A percentile compares a stretch with the other conserved stretches of the same genome.
These are phyloP conservation scores for Sordaria brevicollis DNA, from an alignment of 495 filamentous ascomycete species.

Conservation along the genomic window DNA sequence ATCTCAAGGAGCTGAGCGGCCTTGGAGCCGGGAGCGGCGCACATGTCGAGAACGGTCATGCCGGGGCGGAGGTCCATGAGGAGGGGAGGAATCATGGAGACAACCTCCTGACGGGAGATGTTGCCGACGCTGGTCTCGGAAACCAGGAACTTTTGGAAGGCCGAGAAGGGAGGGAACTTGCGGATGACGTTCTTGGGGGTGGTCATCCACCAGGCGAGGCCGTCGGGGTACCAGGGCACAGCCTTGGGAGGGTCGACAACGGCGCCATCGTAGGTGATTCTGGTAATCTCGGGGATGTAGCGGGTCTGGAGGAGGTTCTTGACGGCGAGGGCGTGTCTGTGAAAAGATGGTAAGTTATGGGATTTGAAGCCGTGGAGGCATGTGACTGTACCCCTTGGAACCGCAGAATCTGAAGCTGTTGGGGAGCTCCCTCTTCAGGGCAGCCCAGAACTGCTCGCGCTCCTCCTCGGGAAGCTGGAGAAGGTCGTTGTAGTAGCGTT, in stretches of 20 bases:
- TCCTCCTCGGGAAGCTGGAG: constrained; percentile 65
- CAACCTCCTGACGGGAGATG: constrained; percentile 91
- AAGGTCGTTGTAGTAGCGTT: constrained; percentile 73
- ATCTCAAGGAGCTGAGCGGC: constrained; percentile 90
- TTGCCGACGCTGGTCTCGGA: constrained; percentile 95
- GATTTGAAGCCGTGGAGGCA: neutral
- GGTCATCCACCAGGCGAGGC: constrained; percentile 91
- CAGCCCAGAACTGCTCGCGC: constrained; percentile 66
- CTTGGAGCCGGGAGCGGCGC: constrained; percentile 94
- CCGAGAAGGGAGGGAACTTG: constrained; percentile 81
- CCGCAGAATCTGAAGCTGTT: constrained; percentile 96
- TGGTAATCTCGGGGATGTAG: constrained; percentile 80
- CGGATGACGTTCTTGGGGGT: constrained; percentile 89
- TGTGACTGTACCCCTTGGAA: constrained; percentile 56
- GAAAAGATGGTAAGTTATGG: constrained; percentile 15
- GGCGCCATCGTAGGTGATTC: constrained; percentile 68
- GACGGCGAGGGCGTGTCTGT: constrained; percentile 72
- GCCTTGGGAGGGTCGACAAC: constrained; percentile 68
- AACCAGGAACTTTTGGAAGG: constrained; percentile 96
- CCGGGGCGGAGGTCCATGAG: constrained; percentile 83
- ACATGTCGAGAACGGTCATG: constrained; percentile 90
- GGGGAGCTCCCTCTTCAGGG: constrained; percentile 71
- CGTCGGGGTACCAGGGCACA: constrained; percentile 85
- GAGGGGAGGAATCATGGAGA: constrained; percentile 97
- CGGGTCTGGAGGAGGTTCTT: constrained; percentile 73